Evolutionary conservation across 2,329 filamentous ascomycete genomes (phyloP).

Genomic region (Penicillium brevicompactum): DNA sequence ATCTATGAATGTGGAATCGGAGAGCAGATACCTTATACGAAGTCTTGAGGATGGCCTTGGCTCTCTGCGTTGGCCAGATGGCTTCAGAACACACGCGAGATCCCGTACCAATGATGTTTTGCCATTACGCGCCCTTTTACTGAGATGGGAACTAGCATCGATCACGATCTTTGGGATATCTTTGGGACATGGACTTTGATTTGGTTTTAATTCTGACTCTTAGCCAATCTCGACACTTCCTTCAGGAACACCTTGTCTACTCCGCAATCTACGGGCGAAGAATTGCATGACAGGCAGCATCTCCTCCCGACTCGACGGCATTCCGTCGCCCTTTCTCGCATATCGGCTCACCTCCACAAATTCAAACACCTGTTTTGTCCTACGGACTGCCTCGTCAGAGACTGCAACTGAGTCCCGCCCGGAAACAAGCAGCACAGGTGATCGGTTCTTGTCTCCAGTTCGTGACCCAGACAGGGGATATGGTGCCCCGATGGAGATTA

Average conservation of each 20-base stretch:
- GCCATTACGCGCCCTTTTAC: neutral
- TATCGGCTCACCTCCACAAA: slow-evolving; percentile 70
- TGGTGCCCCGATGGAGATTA: slow-evolving; percentile 47
- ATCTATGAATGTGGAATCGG: neutral
- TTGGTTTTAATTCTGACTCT: neutral
- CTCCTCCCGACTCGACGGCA: slow-evolving; percentile 83
- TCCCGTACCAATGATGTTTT: neutral
- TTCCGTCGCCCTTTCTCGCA: slow-evolving; percentile 71
- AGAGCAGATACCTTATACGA: neutral
- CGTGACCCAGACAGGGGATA: slow-evolving; percentile 39
- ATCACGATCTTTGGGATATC: neutral
- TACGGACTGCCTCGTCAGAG: slow-evolving; percentile 64
- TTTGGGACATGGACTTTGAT: neutral
- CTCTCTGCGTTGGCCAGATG: neutral
- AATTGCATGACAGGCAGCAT: slow-evolving; percentile 90
- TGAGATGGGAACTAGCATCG: neutral
- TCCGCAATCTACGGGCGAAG: slow-evolving; percentile 48
- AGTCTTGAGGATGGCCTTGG: neutral
- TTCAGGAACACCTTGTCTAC: slow-evolving; percentile 48
- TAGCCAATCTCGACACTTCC: slow-evolving; percentile 47
- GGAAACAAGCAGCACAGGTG: slow-evolving; percentile 46
- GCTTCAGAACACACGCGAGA: neutral
- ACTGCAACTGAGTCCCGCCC: slow-evolving; percentile 52
- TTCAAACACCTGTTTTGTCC: slow-evolving; percentile 66
- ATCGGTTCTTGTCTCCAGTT: slow-evolving; percentile 37